Evolutionary conservation across 2,329 filamentous ascomycete species (phyloP).

Genomic region (Penicillium sumatraense): DNA sequence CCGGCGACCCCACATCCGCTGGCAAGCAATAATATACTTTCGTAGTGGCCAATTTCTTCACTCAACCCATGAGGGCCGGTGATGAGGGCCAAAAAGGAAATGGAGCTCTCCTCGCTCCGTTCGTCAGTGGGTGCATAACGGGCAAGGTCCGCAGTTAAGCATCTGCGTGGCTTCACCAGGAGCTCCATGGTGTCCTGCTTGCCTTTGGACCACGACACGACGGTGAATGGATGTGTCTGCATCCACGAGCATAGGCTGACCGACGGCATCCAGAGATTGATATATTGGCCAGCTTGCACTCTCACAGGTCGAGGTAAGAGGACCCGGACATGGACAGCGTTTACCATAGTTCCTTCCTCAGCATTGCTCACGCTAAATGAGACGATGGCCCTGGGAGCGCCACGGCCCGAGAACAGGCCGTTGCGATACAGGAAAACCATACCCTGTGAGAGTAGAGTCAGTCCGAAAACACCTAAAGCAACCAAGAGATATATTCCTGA

Average conservation of each 20-base stretch:
- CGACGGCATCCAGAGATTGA: conserved; percentile 34
- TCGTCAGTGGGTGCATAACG: not conserved
- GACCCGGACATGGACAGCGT: conserved; percentile 7
- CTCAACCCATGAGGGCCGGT: too few relatives aligned
- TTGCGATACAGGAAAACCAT: not conserved
- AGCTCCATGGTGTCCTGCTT: conserved; percentile 13
- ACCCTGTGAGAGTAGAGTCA: not conserved
- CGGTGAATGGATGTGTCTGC: conserved; percentile 27
- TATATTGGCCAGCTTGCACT: conserved; percentile 32
- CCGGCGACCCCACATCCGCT: too few relatives aligned
- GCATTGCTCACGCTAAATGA: too few relatives aligned
- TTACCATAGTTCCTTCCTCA: not conserved
- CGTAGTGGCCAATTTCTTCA: too few relatives aligned
- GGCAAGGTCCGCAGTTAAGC: not conserved
- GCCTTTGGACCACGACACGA: conserved; percentile 15
- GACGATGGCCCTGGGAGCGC: not conserved
- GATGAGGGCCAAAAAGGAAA: not conserved
- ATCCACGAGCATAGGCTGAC: conserved; percentile 29
- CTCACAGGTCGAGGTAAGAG: conserved; percentile 24
- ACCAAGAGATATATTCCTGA: not conserved
- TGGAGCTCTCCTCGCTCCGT: not conserved
- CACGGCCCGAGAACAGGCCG: not conserved
- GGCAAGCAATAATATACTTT: too few relatives aligned
- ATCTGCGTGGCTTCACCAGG: not conserved
- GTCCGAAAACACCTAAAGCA: not conserved